phyloP scores from a whole-genome alignment of 495 filamentous ascomycete genomes.

The Bacidia gigantensis region DNA sequence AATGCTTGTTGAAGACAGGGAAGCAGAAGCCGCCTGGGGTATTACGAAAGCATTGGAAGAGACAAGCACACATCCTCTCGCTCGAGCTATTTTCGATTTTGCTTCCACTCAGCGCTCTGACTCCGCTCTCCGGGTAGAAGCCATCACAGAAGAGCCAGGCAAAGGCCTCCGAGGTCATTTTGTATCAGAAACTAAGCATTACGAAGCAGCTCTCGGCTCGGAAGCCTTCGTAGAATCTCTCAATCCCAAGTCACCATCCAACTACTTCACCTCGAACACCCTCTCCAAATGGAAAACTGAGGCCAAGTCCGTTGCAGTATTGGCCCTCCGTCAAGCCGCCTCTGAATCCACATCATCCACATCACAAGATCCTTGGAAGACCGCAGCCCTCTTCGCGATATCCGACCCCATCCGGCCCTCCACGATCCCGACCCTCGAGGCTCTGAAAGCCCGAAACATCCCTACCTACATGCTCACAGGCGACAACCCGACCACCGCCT shows the following conservation, averaged over 20 bases:
- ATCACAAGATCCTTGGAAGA: slow-evolving; percentile 22
- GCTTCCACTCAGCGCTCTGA: slow-evolving; percentile 34
- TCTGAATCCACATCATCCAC: slow-evolving; percentile 2
- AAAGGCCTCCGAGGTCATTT: slow-evolving; percentile 68
- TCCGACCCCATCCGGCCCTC: slow-evolving; percentile 68
- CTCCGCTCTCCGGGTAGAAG: slow-evolving; percentile 18
- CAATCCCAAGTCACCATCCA: slow-evolving; percentile 16
- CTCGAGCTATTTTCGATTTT: slow-evolving; percentile 61
- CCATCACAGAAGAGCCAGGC: slow-evolving; percentile 63
- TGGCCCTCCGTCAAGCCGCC: slow-evolving; percentile 36
- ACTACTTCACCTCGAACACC: slow-evolving; percentile 27
- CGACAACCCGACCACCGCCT: slow-evolving; percentile 61
- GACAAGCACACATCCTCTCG: slow-evolving; percentile 76
- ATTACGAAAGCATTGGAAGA: slow-evolving; percentile 59
- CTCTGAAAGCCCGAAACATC: slow-evolving; percentile 52
- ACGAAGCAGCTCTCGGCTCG: slow-evolving; percentile 72
- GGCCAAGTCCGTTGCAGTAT: slow-evolving; percentile 61
- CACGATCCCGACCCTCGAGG: slow-evolving; percentile 46
- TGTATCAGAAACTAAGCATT: slow-evolving; percentile 21
- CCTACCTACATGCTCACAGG: slow-evolving; percentile 88
- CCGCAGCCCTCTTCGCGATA: slow-evolving; percentile 42
- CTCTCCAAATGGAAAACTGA: slow-evolving; percentile 54
- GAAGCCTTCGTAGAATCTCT: slow-evolving; percentile 51
- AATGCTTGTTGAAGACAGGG: slow-evolving; percentile 30
- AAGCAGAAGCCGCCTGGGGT: slow-evolving; percentile 30